Base-by-base conservation (phyloP, 2,329 filamentous ascomycete genomes). In the Colletotrichum sp. region DNA sequence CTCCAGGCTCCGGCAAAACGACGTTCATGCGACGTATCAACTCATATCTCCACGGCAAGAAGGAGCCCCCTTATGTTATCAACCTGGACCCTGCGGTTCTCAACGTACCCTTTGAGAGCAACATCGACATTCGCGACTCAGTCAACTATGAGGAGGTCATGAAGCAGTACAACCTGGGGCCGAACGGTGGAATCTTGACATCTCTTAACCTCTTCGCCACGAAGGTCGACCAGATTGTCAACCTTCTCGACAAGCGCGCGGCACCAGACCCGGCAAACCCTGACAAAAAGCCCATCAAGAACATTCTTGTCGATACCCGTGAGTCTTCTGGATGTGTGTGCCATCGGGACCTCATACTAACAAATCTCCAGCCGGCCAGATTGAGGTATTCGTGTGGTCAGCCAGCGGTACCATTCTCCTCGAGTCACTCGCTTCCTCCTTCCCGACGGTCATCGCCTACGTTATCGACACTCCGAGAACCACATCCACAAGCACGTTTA, bases 131-230 rank as follows among this genome's bases (percentile, higher is more conserved):
- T 80, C 95, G 98, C 81, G 97, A 99, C 86, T 97, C 95, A 30
- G 96, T 99, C 84, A 98, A 99, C 90, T 99, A 99, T 89, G 97
- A 98, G 85, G 96, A 99, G 86, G 97, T 99, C 78, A 99, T 99
- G 98, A 98, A 96, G 87, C 96, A 99, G 87, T 99, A 98, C 86
- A 98, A 98, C 83, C 91, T 99, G 1, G 97, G 97, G 0, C 97
- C 97, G 10, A 99, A 99, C 87, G 97, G 97, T 68, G 98, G 96
- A 63, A 99, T 99, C 82, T 88, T 99, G 79, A 99, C 98, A 3
- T 97, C 95, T 13, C 88, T 99, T 65, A 99, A 99, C 84, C 91
- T 99, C 30, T 99, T 99, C 84, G 95, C 96, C 57, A 99, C 98
- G 73, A 99, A 99, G 85, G 95, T 99, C 77, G 98, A 99, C 82